These are phyloP conservation scores for Citropsis articulata DNA, from an alignment of 345 rosid genomes.

Conservation along the genomic window DNA sequence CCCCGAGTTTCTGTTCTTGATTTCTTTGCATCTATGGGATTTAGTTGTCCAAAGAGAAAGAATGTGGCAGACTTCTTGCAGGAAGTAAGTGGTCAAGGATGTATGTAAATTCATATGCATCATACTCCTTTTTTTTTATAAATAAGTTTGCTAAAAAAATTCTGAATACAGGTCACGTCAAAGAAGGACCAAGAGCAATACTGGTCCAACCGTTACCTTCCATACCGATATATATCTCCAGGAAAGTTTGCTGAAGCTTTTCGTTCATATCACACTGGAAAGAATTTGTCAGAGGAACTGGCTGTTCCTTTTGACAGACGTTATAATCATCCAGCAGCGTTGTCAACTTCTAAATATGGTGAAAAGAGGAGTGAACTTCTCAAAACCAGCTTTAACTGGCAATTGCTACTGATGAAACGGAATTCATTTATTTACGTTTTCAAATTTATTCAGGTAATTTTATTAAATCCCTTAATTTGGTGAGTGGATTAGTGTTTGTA, in stretches of 20 bases:
- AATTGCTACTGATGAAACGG: constrained; percentile 81
- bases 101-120: constrained; percentile 10
- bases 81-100: constrained; percentile 57
- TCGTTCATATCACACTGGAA: constrained; percentile 53
- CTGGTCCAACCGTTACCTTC: constrained; percentile 73
- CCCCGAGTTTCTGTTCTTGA: constrained; percentile 69
- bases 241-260: constrained; percentile 88
- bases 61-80: constrained; percentile 98
- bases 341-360: constrained; percentile 72
- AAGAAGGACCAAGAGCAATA: constrained; percentile 96
- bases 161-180: constrained; percentile 65
- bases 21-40: constrained; percentile 80
- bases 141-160: constrained; percentile 10
- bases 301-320: constrained; percentile 77
- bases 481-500: not conserved
- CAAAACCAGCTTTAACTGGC: constrained; percentile 78
- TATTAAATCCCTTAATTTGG: not conserved
- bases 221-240: constrained; percentile 78
- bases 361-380: constrained; percentile 68
- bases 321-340: constrained; percentile 89
- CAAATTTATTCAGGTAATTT: constrained; percentile 85
- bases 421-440: constrained; percentile 90
- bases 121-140: not conserved
- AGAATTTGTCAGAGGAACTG: constrained; percentile 55
- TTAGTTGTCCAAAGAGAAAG: constrained; percentile 88